Conservation (phyloP, 2,329 filamentous ascomycete species). For the Diaporthe amygdali region DNA sequence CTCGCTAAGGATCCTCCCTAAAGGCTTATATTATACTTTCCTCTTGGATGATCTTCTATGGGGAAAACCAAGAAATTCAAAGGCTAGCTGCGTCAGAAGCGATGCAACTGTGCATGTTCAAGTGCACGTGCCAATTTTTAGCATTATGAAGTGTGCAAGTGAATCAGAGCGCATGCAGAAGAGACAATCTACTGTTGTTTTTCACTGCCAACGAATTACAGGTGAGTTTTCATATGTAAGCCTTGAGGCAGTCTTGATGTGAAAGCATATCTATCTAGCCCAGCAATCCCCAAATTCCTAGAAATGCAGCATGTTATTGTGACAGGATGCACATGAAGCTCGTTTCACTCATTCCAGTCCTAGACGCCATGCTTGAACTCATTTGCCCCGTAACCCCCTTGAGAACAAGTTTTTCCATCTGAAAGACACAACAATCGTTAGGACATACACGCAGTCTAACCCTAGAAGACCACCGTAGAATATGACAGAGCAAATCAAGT, state of each 20-base stretch:
- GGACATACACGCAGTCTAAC: not conserved
- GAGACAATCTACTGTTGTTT: too few relatives aligned
- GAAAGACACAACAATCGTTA: too few relatives aligned
- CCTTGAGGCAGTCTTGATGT: not conserved
- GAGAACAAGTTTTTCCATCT: not conserved
- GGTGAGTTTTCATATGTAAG: not conserved
- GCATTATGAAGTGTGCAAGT: not conserved
- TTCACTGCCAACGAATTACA: not conserved
- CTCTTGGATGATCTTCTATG: too few relatives aligned
- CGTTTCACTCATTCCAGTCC: not conserved
- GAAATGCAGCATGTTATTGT: not conserved
- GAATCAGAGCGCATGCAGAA: not conserved
- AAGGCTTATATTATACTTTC: too few relatives aligned
- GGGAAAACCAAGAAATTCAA: too few relatives aligned
- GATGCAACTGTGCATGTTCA: not conserved
- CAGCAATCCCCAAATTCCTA: not conserved
- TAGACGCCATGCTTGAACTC: not conserved
- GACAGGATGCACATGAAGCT: not conserved
- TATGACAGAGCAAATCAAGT: not conserved
- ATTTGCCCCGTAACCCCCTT: not conserved
- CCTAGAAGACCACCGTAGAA: not conserved
- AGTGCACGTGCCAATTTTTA: too few relatives aligned
- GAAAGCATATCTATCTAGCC: not conserved
- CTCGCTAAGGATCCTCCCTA: too few relatives aligned
- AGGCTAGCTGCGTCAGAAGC: too few relatives aligned